phyloP scores from a whole-genome alignment of 805 yeast species.

The Wickerhamiella vanderwaltii region DNA sequence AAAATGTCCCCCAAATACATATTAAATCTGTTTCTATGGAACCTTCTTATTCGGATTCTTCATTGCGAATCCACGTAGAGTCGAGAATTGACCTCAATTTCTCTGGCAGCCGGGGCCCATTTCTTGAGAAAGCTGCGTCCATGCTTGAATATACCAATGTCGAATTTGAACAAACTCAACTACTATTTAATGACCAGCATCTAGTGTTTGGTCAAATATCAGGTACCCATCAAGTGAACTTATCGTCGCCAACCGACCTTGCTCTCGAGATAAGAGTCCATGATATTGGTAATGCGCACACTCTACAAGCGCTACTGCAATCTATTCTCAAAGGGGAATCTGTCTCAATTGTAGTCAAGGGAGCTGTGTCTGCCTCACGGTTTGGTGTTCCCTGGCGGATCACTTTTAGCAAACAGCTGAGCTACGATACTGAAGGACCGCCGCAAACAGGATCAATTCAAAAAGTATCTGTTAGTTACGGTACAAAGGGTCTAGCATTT shows the following conservation, averaged over 20 bases:
- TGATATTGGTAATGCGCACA: conserved; percentile 18
- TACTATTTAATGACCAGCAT: background rate
- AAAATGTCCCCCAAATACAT: background rate
- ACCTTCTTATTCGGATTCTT: background rate
- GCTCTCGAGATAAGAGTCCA: background rate
- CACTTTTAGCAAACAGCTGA: conserved; percentile 7
- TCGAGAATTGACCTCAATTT: background rate
- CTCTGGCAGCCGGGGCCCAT: background rate
- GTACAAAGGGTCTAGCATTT: background rate
- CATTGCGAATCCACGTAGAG: background rate
- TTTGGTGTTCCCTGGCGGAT: conserved; percentile 16
- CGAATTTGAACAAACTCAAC: conserved; percentile 1
- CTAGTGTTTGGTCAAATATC: background rate
- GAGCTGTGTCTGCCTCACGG: conserved; percentile 11
- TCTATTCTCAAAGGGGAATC: background rate
- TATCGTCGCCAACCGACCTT: background rate
- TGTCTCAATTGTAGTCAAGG: conserved; percentile 12
- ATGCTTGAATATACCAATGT: background rate
- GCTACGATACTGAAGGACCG: background rate
- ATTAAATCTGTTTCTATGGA: background rate
- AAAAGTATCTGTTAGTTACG: background rate
- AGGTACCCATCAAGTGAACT: background rate
- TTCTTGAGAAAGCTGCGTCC: background rate
- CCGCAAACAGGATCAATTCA: background rate
- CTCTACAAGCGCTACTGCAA: conserved; percentile 12